Conservation (phyloP, 2,329 filamentous ascomycete species). For the Talaromyces sp. region DNA sequence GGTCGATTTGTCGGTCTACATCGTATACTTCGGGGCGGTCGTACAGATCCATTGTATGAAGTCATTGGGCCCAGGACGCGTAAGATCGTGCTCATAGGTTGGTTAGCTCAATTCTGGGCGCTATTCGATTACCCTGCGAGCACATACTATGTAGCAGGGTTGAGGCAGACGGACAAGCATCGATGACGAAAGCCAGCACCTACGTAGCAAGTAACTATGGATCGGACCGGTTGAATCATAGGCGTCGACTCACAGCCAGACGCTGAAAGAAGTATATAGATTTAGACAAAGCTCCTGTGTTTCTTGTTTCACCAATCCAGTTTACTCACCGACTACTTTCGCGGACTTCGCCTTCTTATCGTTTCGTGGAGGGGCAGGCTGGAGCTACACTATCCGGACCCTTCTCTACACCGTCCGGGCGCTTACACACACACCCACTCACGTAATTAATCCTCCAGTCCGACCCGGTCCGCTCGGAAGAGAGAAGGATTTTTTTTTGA, state of each 20-base stretch:
- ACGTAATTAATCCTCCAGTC: background rate
- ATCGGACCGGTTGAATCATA: background rate
- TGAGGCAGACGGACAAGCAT: background rate
- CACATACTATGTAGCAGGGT: background rate
- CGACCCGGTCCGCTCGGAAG: background rate
- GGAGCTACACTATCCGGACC: background rate
- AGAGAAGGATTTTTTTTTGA: background rate
- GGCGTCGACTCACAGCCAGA: background rate
- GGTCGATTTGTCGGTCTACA: background rate
- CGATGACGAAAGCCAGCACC: background rate
- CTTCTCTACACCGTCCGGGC: background rate
- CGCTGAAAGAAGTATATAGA: background rate
- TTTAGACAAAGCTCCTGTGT: background rate
- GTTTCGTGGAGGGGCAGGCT: background rate
- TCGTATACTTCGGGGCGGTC: background rate
- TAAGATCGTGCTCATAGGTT: conserved; percentile 5
- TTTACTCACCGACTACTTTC: background rate
- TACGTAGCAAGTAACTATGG: background rate
- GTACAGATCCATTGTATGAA: conserved; percentile 1
- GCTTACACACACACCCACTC: conserved; percentile 3
- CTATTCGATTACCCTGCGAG: background rate
- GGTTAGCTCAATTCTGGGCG: background rate
- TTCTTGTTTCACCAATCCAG: background rate
- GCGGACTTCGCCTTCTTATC: background rate
- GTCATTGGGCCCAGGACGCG: conserved; percentile 8